Evolutionary conservation across 495 filamentous ascomycete genomes (phyloP).

Genomic region (Corynascus novoguineensis): DNA sequence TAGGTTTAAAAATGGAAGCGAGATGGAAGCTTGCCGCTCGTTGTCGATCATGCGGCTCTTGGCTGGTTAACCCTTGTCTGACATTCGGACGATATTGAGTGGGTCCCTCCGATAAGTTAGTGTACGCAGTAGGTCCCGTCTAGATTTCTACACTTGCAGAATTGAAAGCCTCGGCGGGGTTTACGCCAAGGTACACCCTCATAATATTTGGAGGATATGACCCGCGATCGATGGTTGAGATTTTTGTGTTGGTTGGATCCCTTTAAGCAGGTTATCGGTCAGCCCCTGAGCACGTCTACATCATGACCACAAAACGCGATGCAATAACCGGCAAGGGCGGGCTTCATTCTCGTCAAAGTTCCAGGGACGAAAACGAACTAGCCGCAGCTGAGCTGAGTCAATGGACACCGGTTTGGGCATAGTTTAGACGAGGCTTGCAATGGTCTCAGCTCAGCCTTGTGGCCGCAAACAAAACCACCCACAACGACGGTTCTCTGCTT

Average conservation of each 20-base stretch:
- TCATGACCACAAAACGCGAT: neutral
- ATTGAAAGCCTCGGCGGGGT: no score
- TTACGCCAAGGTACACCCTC: no score
- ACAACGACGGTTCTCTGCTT: neutral
- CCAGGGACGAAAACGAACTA: neutral
- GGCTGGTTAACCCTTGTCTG: conserved; percentile 8
- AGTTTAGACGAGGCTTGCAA: neutral
- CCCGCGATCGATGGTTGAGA: no score
- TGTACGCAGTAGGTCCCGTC: no score
- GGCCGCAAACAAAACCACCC: neutral
- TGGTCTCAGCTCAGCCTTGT: neutral
- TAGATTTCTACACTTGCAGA: no score
- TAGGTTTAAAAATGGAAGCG: neutral
- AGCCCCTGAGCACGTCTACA: no score
- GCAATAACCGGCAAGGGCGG: neutral
- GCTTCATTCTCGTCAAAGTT: neutral
- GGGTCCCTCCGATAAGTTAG: neutral
- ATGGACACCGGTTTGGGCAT: neutral
- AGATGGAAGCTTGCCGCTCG: neutral
- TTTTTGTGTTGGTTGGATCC: no score
- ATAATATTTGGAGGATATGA: no score
- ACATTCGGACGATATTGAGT: conserved; percentile 1
- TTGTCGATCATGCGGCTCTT: conserved; percentile 16
- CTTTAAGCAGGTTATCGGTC: no score
- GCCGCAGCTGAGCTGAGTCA: neutral